Evolutionary conservation across 148 eudicot species (phyloP).

Genomic region (Rhododendron henanense): DNA sequence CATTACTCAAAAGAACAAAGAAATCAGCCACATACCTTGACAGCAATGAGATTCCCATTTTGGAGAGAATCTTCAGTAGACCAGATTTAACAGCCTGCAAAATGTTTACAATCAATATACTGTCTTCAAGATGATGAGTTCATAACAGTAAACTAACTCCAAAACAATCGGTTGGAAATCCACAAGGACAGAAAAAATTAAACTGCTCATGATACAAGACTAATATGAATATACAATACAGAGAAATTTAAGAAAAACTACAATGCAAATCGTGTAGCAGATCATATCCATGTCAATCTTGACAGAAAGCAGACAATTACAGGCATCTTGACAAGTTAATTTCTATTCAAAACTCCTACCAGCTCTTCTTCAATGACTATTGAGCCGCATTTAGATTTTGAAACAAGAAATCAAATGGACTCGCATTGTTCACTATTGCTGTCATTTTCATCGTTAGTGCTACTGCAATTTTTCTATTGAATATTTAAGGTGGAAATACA

Average conservation of each 20-base stretch:
- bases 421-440: background rate
- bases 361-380: background rate
- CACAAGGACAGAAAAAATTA: background rate
- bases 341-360: background rate
- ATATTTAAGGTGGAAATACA: background rate
- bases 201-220: background rate
- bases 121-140: slow-evolving; percentile 4
- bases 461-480: background rate
- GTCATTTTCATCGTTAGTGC: background rate
- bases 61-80: slow-evolving; percentile 85
- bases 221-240: background rate
- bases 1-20: slow-evolving; percentile 4
- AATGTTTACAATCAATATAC: background rate
- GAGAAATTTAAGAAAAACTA: background rate
- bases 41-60: slow-evolving; percentile 98
- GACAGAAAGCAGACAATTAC: background rate
- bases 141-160: background rate
- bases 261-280: background rate
- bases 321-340: background rate
- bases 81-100: slow-evolving; percentile 87
- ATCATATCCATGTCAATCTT: background rate
- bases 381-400: background rate
- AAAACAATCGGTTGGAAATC: background rate
- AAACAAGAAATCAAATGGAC: background rate
- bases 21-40: slow-evolving; percentile 63